Evolutionary conservation across 2,329 filamentous ascomycete genomes (phyloP).

Genomic region (Coniochaeta sp.): DNA sequence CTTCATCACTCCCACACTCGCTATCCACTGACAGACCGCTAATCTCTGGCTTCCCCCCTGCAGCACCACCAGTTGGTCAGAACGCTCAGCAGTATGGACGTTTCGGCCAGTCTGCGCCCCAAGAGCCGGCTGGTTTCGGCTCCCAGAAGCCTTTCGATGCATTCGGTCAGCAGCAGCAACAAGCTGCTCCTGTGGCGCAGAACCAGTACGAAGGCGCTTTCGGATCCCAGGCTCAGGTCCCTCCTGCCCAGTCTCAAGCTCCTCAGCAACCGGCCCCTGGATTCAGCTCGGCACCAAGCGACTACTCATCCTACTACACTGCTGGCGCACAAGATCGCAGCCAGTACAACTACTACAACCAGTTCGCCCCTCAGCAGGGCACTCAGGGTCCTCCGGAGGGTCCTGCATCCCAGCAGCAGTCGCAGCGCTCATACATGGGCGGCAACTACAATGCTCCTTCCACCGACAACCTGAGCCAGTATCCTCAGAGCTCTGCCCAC

Average conservation of each 20-base stretch:
- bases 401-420: constrained; percentile 47
- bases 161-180: constrained; percentile 70
- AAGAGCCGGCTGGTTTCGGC: constrained; percentile 50
- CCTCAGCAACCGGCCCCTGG: constrained; percentile 52
- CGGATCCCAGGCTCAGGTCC: constrained; percentile 50
- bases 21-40: constrained; percentile 22
- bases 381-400: constrained; percentile 68
- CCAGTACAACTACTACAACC: constrained; percentile 70
- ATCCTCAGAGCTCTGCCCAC: constrained; percentile 68
- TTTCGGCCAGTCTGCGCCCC: constrained; percentile 55
- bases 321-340: constrained; percentile 65
- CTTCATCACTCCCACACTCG: constrained; percentile 13
- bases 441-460: constrained; percentile 68
- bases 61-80: constrained; percentile 46
- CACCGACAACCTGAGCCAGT: constrained; percentile 59
- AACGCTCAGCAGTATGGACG: constrained; percentile 63
- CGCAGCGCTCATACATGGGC: constrained; percentile 66
- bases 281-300: constrained; percentile 67
- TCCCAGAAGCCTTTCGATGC: constrained; percentile 81
- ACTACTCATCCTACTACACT: constrained; percentile 83
- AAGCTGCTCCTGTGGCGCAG: constrained; percentile 35
- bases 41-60: constrained; percentile 31
- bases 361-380: constrained; percentile 49
- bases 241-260: constrained; percentile 48
- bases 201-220: constrained; percentile 54